These are phyloP conservation scores for Spathaspora arborariae DNA, from an alignment of 805 yeast species.

Conservation along the genomic window DNA sequence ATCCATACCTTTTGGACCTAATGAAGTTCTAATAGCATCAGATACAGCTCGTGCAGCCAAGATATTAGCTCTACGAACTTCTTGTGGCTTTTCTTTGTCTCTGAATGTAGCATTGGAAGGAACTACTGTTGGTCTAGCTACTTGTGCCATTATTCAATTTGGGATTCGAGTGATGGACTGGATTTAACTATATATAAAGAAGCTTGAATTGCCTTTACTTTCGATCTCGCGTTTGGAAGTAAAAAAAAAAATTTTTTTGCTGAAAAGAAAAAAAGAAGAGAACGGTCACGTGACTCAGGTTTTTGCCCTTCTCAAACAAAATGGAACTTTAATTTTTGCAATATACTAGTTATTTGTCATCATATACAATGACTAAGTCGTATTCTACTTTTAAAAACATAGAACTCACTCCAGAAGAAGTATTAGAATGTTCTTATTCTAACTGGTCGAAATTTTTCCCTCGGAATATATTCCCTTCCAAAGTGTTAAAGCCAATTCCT, in stretches of 20 bases:
- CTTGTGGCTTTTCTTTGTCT: slow-evolving; percentile 92
- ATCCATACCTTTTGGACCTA: slow-evolving; percentile 99
- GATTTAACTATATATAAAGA: no score
- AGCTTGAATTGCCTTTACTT: not conserved
- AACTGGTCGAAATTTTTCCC: slow-evolving; percentile 28
- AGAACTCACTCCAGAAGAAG: slow-evolving; percentile 20
- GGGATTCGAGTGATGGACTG: not conserved
- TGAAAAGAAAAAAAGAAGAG: no score
- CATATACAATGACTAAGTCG: slow-evolving; percentile 13
- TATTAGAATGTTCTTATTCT: slow-evolving; percentile 32
- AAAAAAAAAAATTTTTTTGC: slow-evolving; percentile 1
- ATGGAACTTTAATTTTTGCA: no score
- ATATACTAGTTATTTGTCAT: not conserved
- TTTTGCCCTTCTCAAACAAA: not conserved
- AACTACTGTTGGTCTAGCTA: slow-evolving; percentile 7
- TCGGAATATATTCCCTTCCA: slow-evolving; percentile 17
- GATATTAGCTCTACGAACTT: slow-evolving; percentile 84
- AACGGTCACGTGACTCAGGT: slow-evolving; percentile 2
- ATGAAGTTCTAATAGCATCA: slow-evolving; percentile 89
- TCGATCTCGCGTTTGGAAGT: not conserved
- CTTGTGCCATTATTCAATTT: slow-evolving; percentile 6
- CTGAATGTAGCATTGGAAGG: slow-evolving; percentile 86
- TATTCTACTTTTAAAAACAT: slow-evolving; percentile 28
- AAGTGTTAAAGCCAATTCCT: slow-evolving; percentile 32
- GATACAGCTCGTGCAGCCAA: slow-evolving; percentile 93